Percentiles rank a stretch among this genome's conserved stretches.
Conservation (phyloP, 768 basidiomycete genomes). For the Scleroderma bovista region DNA sequence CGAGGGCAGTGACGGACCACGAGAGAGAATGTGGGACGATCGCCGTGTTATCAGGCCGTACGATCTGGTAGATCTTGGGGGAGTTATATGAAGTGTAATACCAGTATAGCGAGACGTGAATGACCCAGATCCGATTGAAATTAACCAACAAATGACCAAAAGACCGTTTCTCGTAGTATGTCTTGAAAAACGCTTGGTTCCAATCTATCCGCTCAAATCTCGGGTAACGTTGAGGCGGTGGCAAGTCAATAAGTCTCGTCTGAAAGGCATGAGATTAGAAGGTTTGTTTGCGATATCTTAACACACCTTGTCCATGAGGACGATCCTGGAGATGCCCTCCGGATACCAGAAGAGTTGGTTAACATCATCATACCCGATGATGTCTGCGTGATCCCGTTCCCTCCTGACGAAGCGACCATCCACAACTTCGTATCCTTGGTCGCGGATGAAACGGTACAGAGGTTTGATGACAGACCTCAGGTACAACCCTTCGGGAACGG, state of each 20-base stretch:
- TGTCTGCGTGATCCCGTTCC: conserved; percentile 88
- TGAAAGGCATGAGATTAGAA: conserved; percentile 25
- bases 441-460: conserved; percentile 91
- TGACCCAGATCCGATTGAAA: conserved; percentile 99
- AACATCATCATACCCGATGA: conserved; percentile 98
- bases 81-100: conserved; percentile 96
- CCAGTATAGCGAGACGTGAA: conserved; percentile 92
- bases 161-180: conserved; percentile 95
- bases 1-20: conserved; percentile 92
- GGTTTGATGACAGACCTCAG: conserved; percentile 88
- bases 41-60: conserved; percentile 27
- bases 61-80: conserved; percentile 69
- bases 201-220: conserved; percentile 96
- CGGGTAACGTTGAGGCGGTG: conserved; percentile 92
- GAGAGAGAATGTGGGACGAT: conserved; percentile 70
- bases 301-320: conserved; percentile 78
- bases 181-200: conserved; percentile 97
- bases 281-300: not conserved
- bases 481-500: conserved; percentile 95
- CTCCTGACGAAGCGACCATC: conserved; percentile 93
- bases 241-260: conserved; percentile 87
- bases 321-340: conserved; percentile 92
- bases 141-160: conserved; percentile 97
- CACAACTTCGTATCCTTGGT: conserved; percentile 95
- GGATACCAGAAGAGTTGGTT: conserved; percentile 99